Base-by-base conservation (phyloP, 2,329 filamentous ascomycete genomes). In the Botryotinia convoluta region DNA sequence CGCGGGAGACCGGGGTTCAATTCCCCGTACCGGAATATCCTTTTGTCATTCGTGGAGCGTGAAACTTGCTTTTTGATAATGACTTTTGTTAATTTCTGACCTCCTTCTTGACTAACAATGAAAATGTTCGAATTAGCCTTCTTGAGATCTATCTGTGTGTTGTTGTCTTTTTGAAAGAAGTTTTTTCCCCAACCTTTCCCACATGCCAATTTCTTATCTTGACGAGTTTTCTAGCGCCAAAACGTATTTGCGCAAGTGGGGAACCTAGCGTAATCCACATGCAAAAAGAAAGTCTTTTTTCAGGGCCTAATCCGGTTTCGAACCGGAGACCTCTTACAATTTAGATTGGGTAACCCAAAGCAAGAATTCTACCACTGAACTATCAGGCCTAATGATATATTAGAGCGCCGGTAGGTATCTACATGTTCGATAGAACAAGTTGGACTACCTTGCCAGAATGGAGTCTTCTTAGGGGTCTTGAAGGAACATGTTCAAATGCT, bases 341-440 rank as follows among this genome's bases (percentile, higher is more conserved):
- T 39, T 18, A 29, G 45, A 67, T 39, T 37, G 14, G 1, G 5
- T 1, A 39, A 54, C 64, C 64, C 64, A 54, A 68, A 68, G 64
- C 64, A 68, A 68, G 64, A 68, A 68, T 68, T 68, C 64, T 68
- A 68, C 45, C 45, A 68, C 64, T 54, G 45, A 68, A 68, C 64
- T 67, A 67, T 67, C 64, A 67, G 64, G 64, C 64, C 64, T 67
- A 4, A 4, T 65, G 22, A 37, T 37, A 18, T 48, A 1, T 0
- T 35, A 0, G 0, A 1, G 0, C 0, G 5, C 14, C 2, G n/a
- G 1, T 14, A 45, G 2, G 1, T 14, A 3, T 1, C 1, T n/a
- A 65, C n/a, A 35, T 48, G 6, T 20, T 0, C 32, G 3, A 26
- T 1, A 37, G 4, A 16, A 16, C 10, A 3, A 8, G 3, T 26